phyloP scores from a whole-genome alignment of 805 yeast species.

The Candida incommunis region DNA sequence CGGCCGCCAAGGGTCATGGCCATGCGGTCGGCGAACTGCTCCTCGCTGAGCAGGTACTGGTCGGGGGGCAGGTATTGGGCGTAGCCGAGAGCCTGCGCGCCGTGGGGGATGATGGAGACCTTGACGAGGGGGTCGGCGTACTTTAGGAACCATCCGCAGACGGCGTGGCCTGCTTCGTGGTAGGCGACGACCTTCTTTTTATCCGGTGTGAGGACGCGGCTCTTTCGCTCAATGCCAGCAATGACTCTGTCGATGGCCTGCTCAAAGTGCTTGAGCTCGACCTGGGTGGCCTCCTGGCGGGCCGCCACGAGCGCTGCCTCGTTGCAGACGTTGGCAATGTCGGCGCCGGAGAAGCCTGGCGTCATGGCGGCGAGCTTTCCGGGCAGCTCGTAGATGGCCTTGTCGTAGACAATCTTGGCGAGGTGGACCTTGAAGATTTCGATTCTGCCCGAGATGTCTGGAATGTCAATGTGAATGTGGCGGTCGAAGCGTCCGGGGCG shows the following conservation, averaged over 20 bases:
- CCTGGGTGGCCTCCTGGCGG: constrained; percentile 47
- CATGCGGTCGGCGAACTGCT: constrained; percentile 72
- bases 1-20: constrained; percentile 92
- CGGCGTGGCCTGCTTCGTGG: constrained; percentile 96
- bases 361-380: constrained; percentile 85
- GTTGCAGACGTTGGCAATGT: constrained; percentile 86
- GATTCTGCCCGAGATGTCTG: constrained; percentile 81
- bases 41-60: constrained; percentile 60
- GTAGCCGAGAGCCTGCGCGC: constrained; percentile 90
- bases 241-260: constrained; percentile 88
- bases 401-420: constrained; percentile 33
- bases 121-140: constrained; percentile 83
- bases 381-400: constrained; percentile 46
- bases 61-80: constrained; percentile 92
- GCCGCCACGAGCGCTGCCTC: constrained; percentile 94
- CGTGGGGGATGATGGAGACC: constrained; percentile 91
- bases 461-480: constrained; percentile 73
- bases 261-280: constrained; percentile 65
- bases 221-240: constrained; percentile 85
- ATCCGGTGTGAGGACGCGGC: constrained; percentile 61
- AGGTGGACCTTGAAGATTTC: constrained; percentile 76
- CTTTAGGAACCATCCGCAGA: constrained; percentile 84
- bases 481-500: constrained; percentile 95
- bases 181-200: constrained; percentile 81
- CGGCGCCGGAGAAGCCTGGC: constrained; percentile 94